These are phyloP conservation scores for Ascochyta rabiei DNA, from an alignment of 2,329 filamentous ascomycete genomes.

Conservation along the genomic window DNA sequence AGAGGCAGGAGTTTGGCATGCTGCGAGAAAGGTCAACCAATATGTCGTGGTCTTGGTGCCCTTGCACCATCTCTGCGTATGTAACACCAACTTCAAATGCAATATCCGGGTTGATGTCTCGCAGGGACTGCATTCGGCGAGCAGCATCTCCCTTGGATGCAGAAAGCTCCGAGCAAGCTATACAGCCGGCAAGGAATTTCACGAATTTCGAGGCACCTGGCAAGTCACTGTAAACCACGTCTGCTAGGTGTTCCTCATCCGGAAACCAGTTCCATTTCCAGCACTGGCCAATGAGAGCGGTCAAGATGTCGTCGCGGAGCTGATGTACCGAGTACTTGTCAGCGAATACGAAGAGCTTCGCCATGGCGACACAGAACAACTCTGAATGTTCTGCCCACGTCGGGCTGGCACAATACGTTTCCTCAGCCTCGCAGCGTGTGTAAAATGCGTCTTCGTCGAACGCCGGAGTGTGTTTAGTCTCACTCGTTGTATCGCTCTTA, in stretches of 20 bases:
- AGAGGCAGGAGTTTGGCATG: not conserved
- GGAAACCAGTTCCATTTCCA: constrained; percentile 6
- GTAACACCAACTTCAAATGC: not conserved
- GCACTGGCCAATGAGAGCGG: constrained; percentile 10
- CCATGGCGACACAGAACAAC: no score
- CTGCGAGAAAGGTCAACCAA: no score
- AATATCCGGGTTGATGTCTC: not conserved
- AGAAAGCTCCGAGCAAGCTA: no score
- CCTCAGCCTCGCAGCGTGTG: no score
- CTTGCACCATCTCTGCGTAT: not conserved
- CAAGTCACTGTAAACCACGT: no score
- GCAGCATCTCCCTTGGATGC: not conserved
- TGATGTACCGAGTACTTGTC: constrained; percentile 20
- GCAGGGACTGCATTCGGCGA: not conserved
- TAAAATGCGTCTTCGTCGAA: no score
- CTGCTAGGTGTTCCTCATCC: not conserved
- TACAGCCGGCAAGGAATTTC: no score
- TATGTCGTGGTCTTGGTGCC: not conserved
- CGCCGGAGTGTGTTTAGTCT: no score
- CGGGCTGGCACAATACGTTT: no score
- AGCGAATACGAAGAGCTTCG: constrained; percentile 21
- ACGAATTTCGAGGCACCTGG: no score
- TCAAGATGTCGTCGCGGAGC: constrained; percentile 18
- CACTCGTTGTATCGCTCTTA: no score
- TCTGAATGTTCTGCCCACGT: no score